Base-by-base conservation (phyloP, 805 yeast species). In the Metschnikowia dekortorum region DNA sequence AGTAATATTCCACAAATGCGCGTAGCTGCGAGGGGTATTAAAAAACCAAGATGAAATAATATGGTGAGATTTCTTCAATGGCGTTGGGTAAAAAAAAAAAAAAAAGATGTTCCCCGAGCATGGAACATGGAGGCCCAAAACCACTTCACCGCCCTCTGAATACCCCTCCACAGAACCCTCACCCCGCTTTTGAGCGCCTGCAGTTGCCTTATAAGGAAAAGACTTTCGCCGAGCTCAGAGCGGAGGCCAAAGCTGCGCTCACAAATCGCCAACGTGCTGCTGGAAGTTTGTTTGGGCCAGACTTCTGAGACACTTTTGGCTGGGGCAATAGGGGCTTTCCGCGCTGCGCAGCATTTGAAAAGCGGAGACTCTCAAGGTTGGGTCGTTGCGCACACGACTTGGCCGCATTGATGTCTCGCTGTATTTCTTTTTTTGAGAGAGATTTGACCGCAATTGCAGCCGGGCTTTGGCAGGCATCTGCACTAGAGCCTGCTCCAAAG, bases 11-110 rank as follows among this genome's bases (percentile, higher is more conserved):
- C 29, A 18, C 41, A 35, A 29, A 36, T 36, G 47, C 47, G 41
- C 35, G 33, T 18, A 39, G 36, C 47, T 36, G 47, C 36, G 41
- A 35, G 40, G 47, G 42, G 35, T 37, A 44, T 36, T 18, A 44
- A 44, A 44, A 39, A 30, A 4, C 41, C 42, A 31, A 37, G 47
- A 44, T 37, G 41, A 36, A 36, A 13, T 30, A 31, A 18, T 29
- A 26, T 37, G 47, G 47, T 37, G 47, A 37, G 47, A 34, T 30
- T 35, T 14, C 26, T 13, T 43, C 39, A 34, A 34, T 33, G 39
- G 46, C 39, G 46, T 43, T 7, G 22, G 14, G 32, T 28, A 22
- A 42, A 14, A 28, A 44, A 37, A 37, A 16, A 37, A 37, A 37
- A 37, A 22, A 37, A 37, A 13, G n/a, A 7, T 18, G 7, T 31